Conservation (phyloP, 2,329 filamentous ascomycete genomes). For the Xylaria sp. region DNA sequence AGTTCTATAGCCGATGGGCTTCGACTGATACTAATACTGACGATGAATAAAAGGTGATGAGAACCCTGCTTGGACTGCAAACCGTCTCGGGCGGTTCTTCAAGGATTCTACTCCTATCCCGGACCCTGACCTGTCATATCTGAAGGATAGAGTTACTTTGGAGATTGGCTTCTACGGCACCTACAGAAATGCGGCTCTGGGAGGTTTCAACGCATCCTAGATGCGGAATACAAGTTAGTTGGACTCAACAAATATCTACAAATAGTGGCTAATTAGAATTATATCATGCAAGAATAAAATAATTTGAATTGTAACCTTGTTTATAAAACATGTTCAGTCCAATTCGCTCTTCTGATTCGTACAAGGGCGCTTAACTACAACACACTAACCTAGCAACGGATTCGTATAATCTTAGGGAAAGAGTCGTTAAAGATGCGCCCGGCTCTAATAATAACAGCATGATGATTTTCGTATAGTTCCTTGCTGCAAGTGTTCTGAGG, state of each 20-base stretch:
- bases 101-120: background rate
- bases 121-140: background rate
- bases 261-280: background rate
- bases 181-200: background rate
- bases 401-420: too few species aligned
- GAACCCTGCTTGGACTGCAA: background rate
- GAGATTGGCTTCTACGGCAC: background rate
- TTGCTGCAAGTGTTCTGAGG: too few species aligned
- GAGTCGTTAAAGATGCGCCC: too few species aligned
- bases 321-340: too few species aligned
- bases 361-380: too few species aligned
- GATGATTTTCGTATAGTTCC: too few species aligned
- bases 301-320: too few species aligned
- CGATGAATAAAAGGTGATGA: background rate
- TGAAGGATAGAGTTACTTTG: background rate
- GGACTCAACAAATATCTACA: background rate
- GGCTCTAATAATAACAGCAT: background rate
- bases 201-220: background rate
- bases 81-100: background rate
- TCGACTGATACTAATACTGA: background rate
- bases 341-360: too few species aligned
- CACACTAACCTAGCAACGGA: too few species aligned
- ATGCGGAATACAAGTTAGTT: background rate
- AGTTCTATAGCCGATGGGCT: background rate
- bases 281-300: background rate